Base-by-base conservation (phyloP, 345 rosid genomes). In the Salix suchowensis region DNA sequence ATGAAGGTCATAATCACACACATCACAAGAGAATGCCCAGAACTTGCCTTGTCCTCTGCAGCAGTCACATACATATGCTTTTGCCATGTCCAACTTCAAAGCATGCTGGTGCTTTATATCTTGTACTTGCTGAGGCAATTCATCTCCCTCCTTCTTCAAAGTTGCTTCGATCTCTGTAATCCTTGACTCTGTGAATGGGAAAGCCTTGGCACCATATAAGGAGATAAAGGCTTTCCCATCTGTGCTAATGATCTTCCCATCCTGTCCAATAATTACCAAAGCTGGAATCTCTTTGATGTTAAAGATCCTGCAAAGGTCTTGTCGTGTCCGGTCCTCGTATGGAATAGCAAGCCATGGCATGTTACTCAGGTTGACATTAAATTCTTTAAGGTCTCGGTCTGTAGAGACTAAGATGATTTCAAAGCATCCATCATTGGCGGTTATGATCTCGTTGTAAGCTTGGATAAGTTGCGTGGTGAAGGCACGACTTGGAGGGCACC, bases 271-370 rank as follows among this genome's bases (percentile, higher is more conserved):
- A 34, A 93, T 73, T 74, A 89, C 86, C 36, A 93, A 39, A 37
- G 89, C 88, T 3, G 94, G 97, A 73, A 93, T 91, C 71, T 82
- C 88, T 84, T 89, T 89, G 78, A 91, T 80, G 83, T 84, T 75
- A 85, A 88, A 91, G 79, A 91, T 86, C 77, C 97, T 85, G 72
- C 92, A 85, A 7, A 93, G 88, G 75, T 88, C 94, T 74, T 85
- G 88, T 39, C 91, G 83, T 3, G 85, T 83, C 77, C 83, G 84
- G 75, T 89, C 97, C 61, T 88, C 94, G 16, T 86, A 90, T 13
- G 97, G 96, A 68, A 93, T 74, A 34, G 92, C 91, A 28, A 90
- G 88, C 97, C 96, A 91, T 3, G 94, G 96, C 94, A 89, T 91
- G 75, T 65, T 82, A 61, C 88, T 79, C 67, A 83, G 77, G 84